Base-by-base conservation (phyloP, 768 basidiomycete genomes). In the Lentinula boryana region DNA sequence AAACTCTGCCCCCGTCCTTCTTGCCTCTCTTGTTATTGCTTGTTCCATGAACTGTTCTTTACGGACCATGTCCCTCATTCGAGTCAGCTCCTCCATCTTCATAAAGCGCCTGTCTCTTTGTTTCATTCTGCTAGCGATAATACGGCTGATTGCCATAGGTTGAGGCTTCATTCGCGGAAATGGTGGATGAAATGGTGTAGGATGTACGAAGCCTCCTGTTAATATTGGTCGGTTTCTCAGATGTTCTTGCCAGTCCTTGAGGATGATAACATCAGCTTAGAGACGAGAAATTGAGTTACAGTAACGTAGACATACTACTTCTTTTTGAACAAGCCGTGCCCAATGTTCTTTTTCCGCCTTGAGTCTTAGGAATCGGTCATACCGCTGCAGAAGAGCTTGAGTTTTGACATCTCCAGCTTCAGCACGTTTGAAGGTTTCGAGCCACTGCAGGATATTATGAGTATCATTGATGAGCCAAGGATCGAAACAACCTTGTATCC, bases 91-190 rank as follows among this genome's bases (percentile, higher is more conserved):
- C 3, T 64, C 68, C 8, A 71, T 68, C 54, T 70, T 71, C 32
- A 66, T 72, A n/a, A 78, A 64, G 4, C 90, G 80, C 38, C 74
- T 71, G 5, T 77, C 69, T n/a, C 76, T 67, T 2, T 74, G 72
- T 21, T 62, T 58, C 38, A 71, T 70, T 2, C 84, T 75, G 31
- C 75, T 74, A 8, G 74, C 69, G 36, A 95, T 90, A 76, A 94
- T 91, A 69, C 82, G 80, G 1, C 82, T 78, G 49, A 94, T 81
- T n/a, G 80, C 76, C 4, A 73, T 65, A 0, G 95, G 95, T 63
- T 96, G 93, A 0, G 91, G 92, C 43, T 80, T 84, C 65, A 97
- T 75, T 0, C 91, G 84, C 0, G 93, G 93, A 13, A 97, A 80
- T 1, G 93, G 91, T 0, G 74, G 77, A 68, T 93, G 84, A 71